A percentile compares a stretch with the other conserved stretches of the same genome.
Evolutionary conservation across 176 grass and related monocot genomes (phyloP).

Genomic region (Elaeis guineensis): DNA sequence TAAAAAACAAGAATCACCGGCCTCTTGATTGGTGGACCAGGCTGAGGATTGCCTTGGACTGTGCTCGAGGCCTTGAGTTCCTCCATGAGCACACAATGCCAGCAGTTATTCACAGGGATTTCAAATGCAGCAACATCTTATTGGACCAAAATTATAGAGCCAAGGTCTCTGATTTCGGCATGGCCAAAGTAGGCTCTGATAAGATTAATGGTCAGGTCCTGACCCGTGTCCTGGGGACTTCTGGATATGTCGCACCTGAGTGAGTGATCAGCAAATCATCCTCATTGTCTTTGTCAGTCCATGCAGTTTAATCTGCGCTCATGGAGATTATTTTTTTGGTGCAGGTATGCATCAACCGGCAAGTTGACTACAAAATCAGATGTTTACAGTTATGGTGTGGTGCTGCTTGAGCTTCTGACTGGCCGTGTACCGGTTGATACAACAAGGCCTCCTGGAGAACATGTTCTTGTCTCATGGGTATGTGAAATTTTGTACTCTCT

Average conservation of each 20-base stretch:
- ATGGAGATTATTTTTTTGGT: neutral
- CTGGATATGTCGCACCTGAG: constrained; percentile 94
- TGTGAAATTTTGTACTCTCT: constrained; percentile 6
- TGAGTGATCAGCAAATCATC: constrained; percentile 14
- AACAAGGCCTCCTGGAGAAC: constrained; percentile 62
- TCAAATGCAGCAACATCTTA: constrained; percentile 81
- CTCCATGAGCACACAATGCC: constrained; percentile 72
- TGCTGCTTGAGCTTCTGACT: constrained; percentile 85
- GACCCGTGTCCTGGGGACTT: constrained; percentile 94
- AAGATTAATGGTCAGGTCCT: constrained; percentile 84
- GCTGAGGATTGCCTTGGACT: constrained; percentile 84
- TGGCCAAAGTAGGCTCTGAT: constrained; percentile 89
- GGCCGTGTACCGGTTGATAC: constrained; percentile 74
- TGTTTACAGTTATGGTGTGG: constrained; percentile 88
- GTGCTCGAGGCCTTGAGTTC: constrained; percentile 79
- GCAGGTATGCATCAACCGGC: constrained; percentile 89
- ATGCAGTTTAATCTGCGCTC: no score
- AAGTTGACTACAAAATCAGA: constrained; percentile 96
- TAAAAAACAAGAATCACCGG: constrained; percentile 1
- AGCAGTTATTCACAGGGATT: constrained; percentile 94
- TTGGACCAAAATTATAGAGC: constrained; percentile 69
- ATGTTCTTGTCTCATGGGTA: constrained; percentile 95
- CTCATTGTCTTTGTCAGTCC: no score
- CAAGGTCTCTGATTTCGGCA: constrained; percentile 76
- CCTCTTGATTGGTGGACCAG: constrained; percentile 74